Evolutionary conservation across 2,329 filamentous ascomycete species (phyloP), one percentile per base, ranked within the genome.

Genomic region (Fusarium brachygibbosum): DNA sequence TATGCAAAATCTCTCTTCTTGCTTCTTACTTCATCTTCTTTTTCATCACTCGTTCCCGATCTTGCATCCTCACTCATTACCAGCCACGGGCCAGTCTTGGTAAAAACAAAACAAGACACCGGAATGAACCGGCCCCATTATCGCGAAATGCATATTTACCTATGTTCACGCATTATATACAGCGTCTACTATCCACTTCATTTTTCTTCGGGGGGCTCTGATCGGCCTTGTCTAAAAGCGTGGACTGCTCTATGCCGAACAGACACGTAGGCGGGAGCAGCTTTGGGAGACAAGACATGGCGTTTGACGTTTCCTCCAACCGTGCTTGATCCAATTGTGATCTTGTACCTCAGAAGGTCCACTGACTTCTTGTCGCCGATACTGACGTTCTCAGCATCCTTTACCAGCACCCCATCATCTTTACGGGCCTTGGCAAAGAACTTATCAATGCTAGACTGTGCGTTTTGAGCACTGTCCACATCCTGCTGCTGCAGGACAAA

Each of bases 401-500:
- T 75, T 7, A 79, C 82, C 80, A 50, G 70, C 69, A 49, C 68
- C 55, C 46, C 71, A 57, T 49, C 71, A 50, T 48, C 73, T 65
- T 21, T 77, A 72, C 49, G 73, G 74, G 80, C 80, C 17, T 75
- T 72, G 11, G 78, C 82, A 68, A 91, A 88, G 69, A 90, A 87
- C 3, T 74, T 78, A 74, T 90, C 86, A 14, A 91, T 79, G 5
- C 77, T 74, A 10, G 77, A 79, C 74, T 91, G 89, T 1, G 88
- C 87, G 8, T 77, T 77, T 46, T 85, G 82, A 0, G 88, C 89
- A 38, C 81, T 79, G 32, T 80, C 76, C 2, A 89, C 71, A 7
- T 77, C 80, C 58, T 86, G 78, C 69, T 88, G 79, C 72, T 91
- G 87, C 3, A 91, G 79, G 28, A 92, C 81, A 68, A 83, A 91